A percentile compares a stretch with the other conserved stretches of the same genome.
These are phyloP conservation scores for Cyclotella baltica DNA, from an alignment of 108 stramenopile species.

Conservation along the genomic window DNA sequence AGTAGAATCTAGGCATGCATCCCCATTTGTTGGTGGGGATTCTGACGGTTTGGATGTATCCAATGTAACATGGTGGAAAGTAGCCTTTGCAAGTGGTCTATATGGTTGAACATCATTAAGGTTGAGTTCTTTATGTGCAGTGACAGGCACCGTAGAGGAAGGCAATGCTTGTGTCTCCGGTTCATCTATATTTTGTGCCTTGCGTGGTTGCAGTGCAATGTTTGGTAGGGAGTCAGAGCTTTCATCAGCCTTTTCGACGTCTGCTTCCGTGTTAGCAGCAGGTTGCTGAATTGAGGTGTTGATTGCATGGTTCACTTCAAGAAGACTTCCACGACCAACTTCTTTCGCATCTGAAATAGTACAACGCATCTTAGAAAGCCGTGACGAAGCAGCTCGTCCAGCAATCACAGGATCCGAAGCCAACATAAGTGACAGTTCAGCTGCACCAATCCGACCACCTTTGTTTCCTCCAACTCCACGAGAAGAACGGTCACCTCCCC, in stretches of 20 bases:
- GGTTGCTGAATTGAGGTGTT: constrained; percentile 1
- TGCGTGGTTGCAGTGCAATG: constrained; percentile 1
- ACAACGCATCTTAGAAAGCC: constrained; percentile 1
- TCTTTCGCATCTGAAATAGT: not conserved
- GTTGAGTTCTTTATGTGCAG: not conserved
- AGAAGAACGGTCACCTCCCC: not conserved
- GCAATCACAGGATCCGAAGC: constrained; percentile 12
- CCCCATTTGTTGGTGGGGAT: too few relatives aligned
- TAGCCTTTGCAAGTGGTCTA: constrained; percentile 8
- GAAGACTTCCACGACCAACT: not conserved
- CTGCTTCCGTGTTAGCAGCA: not conserved
- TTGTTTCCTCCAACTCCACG: not conserved
- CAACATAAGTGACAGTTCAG: constrained; percentile 1
- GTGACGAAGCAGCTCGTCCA: constrained; percentile 9
- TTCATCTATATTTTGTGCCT: not conserved
- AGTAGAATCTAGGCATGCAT: too few relatives aligned
- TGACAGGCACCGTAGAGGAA: not conserved
- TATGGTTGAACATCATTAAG: not conserved
- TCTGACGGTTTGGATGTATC: not conserved
- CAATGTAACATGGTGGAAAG: not conserved
- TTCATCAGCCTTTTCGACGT: not conserved
- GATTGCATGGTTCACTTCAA: not conserved
- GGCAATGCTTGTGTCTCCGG: not conserved
- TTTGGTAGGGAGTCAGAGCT: not conserved
- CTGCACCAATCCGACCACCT: not conserved